Base-by-base conservation (phyloP, 352 stramenopile genomes). In the Globisporangium paroecandrum region DNA sequence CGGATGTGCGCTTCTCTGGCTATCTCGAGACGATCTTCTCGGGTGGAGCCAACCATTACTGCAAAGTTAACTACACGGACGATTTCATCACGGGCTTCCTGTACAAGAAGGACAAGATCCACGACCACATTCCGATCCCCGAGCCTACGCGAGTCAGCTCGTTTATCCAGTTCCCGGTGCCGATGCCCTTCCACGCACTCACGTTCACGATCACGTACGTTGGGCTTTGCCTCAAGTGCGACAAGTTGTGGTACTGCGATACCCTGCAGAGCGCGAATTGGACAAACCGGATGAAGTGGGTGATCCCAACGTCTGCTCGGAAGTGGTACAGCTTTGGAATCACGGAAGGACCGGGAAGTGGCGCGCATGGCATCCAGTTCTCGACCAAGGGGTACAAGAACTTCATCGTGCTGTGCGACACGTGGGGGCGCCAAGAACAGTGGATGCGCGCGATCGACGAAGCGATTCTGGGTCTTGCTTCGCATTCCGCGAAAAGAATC, bases 51-150 rank as follows among this genome's bases (percentile, higher is more conserved):
- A 93, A 78, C 32, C 83, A 93, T 64, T 87, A 92, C 59, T 94
- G 88, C 71, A 94, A 91, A 63, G 82, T 95, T 27, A 93, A 91
- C 58, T 86, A 85, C 34, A 93, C 80, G 12, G 88, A 93, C 60
- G 88, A 95, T 65, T 93, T 90, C 49, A 89, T 94, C 66, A 92
- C 85, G 61, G 88, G 88, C 18, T 95, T 95, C 65, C 75, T 95
- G 75, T 95, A 92, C 86, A 95, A 95, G 73, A 95, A 95, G 67
- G 88, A 95, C 76, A 95, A 95, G 66, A 94, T 95, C 49, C 88
- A 95, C 70, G 88, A 95, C 54, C 88, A 95, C 68, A 93, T 95
- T 62, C 88, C 88, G 53, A 92, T 95, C 60, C 88, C 88, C 6
- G 86, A 95, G 67, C 86, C 88, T 0, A 95, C 85, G 32, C 83